These are phyloP conservation scores for Magnusiomyces suaveolens DNA, from an alignment of 1,139 yeast species.

Conservation along the genomic window DNA sequence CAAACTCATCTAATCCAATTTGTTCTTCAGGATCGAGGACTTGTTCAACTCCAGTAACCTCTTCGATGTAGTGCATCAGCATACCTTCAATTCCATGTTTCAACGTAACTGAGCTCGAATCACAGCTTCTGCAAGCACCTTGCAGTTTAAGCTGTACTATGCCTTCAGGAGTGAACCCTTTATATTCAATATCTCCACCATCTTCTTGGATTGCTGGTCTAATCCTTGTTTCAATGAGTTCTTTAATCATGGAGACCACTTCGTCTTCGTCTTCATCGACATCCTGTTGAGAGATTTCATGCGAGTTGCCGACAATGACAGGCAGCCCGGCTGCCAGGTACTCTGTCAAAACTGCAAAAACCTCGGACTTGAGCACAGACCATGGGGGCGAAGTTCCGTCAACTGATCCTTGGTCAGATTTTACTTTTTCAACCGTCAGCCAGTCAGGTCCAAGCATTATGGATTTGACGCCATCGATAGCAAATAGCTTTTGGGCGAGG, in stretches of 20 bases:
- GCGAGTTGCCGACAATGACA: constrained; percentile 38
- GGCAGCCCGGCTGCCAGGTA: constrained; percentile 69
- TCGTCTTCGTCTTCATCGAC: constrained; percentile 59
- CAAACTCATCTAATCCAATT: constrained; percentile 58
- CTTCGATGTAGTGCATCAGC: constrained; percentile 79
- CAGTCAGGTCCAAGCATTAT: constrained; percentile 84
- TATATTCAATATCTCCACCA: constrained; percentile 71
- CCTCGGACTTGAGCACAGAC: constrained; percentile 80
- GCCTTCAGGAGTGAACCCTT: constrained; percentile 60
- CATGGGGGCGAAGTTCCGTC: constrained; percentile 34
- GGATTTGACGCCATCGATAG: constrained; percentile 75
- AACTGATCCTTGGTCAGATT: too few relatives aligned
- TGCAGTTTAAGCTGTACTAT: constrained; percentile 62
- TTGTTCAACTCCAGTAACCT: constrained; percentile 66
- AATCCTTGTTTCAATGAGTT: constrained; percentile 83
- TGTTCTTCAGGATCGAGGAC: constrained; percentile 53
- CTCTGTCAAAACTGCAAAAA: constrained; percentile 75
- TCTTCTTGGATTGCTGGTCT: constrained; percentile 82
- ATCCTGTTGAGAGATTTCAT: constrained; percentile 40
- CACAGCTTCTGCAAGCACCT: constrained; percentile 79
- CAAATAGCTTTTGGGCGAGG: constrained; percentile 67
- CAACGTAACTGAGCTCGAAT: constrained; percentile 65
- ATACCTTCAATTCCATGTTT: constrained; percentile 75
- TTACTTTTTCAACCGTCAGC: constrained; percentile 70
- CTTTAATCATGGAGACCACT: constrained; percentile 84